Evolutionary conservation across 2,329 filamentous ascomycete genomes (phyloP), one percentile per base, ranked within the genome.

Genomic region (Fusarium sp.): DNA sequence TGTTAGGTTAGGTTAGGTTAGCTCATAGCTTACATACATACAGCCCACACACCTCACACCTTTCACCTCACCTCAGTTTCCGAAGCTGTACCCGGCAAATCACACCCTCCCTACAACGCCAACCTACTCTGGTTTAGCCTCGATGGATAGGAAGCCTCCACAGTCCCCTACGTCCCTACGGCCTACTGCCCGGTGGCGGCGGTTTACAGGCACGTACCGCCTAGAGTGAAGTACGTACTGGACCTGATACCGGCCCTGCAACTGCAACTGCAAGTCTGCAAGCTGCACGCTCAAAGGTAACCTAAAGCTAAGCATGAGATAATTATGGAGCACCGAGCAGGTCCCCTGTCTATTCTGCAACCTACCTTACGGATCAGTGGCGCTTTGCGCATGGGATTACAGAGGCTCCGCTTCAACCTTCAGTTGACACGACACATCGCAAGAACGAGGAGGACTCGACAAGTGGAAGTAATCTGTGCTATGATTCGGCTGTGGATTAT

Each of bases 301-400:
- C 18, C 57, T 60, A 54, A 55, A 48, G 45, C 57, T 41, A 60
- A 33, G 41, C 35, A 76, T 72, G 72, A 76, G 72, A 70, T 76
- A 76, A 68, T 70, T 75, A 76, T 76, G 74, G 74, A 68, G 74
- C 70, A 62, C 36, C 16, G 14, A 65, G 30, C 30, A 57, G 26
- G 45, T 68, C 65, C 74, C 65, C 60, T 72, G 56, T 44, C 53
- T 54, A 55, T 44, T 66, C 51, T 50, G 61, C 28, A 36, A 50
- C 41, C 58, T 61, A 66, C 55, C 48, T 58, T 59, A 65, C 58
- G 67, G 74, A 61, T 69, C 73, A 72, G 68, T 77, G 72, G 75
- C 75, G 73, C 66, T 71, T 76, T 76, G 74, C 70, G 75, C 75
- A 77, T 60, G 75, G 63, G 60, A 54, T 54, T 61, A 51, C 74